phyloP scores from a whole-genome alignment of 169 alveolate species.

The Plasmodium falciparum region DNA sequence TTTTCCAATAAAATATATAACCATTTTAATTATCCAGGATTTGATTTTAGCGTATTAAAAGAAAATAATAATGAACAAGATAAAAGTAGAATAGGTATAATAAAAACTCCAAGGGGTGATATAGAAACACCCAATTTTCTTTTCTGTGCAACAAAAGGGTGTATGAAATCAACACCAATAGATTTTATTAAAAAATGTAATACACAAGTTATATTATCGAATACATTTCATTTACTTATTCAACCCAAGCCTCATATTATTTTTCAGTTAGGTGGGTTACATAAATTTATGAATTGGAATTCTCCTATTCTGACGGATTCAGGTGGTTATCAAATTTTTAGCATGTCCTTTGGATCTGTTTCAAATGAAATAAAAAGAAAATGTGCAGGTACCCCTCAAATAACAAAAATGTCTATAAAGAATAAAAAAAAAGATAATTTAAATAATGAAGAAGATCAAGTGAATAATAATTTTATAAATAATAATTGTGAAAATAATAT shows the following conservation, averaged over 20 bases:
- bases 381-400: background rate
- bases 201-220: conserved; percentile 88
- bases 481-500: background rate
- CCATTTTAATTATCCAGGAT: conserved; percentile 23
- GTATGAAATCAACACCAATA: conserved; percentile 85
- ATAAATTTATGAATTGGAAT: conserved; percentile 95
- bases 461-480: background rate
- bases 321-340: conserved; percentile 98
- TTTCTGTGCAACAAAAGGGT: conserved; percentile 99
- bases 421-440: background rate
- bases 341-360: conserved; percentile 79
- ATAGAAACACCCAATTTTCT: conserved; percentile 98
- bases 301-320: conserved; percentile 97
- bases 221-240: conserved; percentile 97
- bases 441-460: background rate
- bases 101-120: conserved; percentile 94
- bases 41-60: conserved; percentile 32
- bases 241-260: conserved; percentile 96
- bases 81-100: conserved; percentile 94
- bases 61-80: conserved; percentile 68
- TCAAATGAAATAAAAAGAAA: conserved; percentile 65
- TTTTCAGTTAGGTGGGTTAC: conserved; percentile 94
- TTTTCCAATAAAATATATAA: background rate
- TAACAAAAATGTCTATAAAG: background rate
- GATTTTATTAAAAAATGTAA: conserved; percentile 80